Evolutionary conservation across 768 basidiomycete genomes (phyloP), one percentile per base, ranked within the genome.

Genomic region (Tephrocybe rancida): DNA sequence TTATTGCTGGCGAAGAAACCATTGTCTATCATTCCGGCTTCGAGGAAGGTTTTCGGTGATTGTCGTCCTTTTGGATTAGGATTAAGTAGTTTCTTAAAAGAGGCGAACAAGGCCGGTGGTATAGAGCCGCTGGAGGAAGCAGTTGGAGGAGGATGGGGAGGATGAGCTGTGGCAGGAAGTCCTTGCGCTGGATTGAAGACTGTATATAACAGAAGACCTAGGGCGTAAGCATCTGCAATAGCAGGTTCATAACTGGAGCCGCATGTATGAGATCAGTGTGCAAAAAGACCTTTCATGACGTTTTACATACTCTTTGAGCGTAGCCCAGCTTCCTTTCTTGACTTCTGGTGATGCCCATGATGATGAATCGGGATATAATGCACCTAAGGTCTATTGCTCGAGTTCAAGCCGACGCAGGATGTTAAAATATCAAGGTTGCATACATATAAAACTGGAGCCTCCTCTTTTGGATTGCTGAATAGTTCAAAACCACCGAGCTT

Each of bases 401-500:
- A 46, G 44, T 45, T 62, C 53, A 64, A 48, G 46, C 22, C 19
- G 5, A 48, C 27, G 32, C 18, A 42, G 45, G 10, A 37, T 44
- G 57, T 58, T 38, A 57, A 27, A 52, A 35, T 18, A 57, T 21
- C 9, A 22, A 44, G 22, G 38, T 37, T 60, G 72, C 88, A 70
- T 72, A 95, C 93, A 77, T 90, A 96, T 64, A 95, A 73, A 14
- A 90, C 81, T 27, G 90, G 83, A 41, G 77, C 68, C 13, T 90
- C 86, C 48, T 98, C 95, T 61, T 85, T 90, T 8, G 87, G 80
- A 59, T 81, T 91, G 61, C 92, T 94, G 57, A 97, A 69, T 0
- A 96, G 72, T 63, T 99, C 97, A 64, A 98, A 95, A 0, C 96
- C 96, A 18, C 92, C 95, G 7, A 99, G 74, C 64, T 92, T 92